Conservation (phyloP, 106 monocot species). For the Platanthera guangdongensis region DNA sequence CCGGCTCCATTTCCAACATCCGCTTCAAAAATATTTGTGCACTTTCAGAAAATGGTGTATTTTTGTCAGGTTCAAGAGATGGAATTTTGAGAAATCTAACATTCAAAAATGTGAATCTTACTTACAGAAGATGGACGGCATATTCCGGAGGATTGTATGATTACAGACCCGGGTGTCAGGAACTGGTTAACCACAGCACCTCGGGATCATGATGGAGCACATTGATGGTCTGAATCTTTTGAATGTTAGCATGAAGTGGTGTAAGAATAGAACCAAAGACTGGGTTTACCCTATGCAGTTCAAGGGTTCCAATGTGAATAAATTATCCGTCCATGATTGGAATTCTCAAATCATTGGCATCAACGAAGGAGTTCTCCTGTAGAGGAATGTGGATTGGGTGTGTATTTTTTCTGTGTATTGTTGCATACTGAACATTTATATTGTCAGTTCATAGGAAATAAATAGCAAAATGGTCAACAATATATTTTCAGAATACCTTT, state of each 20-base stretch:
- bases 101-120: constrained; percentile 64
- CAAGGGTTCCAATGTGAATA: constrained; percentile 49
- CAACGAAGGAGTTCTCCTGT: background rate
- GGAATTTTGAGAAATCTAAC: constrained; percentile 53
- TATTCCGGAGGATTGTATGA: constrained; percentile 64
- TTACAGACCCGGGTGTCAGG: constrained; percentile 84
- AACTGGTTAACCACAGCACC: constrained; percentile 51
- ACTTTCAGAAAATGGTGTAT: constrained; percentile 83
- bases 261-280: constrained; percentile 25
- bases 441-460: no score
- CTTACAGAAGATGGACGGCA: constrained; percentile 53
- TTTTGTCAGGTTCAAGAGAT: constrained; percentile 64
- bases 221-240: constrained; percentile 60
- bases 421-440: no score
- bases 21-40: constrained; percentile 74
- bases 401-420: no score
- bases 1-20: constrained; percentile 65
- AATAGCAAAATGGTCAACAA: no score
- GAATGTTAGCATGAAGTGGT: constrained; percentile 80
- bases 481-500: no score
- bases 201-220: constrained; percentile 85
- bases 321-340: constrained; percentile 63
- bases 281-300: constrained; percentile 73
- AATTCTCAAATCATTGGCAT: constrained; percentile 28
- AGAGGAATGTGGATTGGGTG: background rate